Evolutionary conservation across 805 yeast species (phyloP).

Genomic region (Wickerhamiella nectarea): DNA sequence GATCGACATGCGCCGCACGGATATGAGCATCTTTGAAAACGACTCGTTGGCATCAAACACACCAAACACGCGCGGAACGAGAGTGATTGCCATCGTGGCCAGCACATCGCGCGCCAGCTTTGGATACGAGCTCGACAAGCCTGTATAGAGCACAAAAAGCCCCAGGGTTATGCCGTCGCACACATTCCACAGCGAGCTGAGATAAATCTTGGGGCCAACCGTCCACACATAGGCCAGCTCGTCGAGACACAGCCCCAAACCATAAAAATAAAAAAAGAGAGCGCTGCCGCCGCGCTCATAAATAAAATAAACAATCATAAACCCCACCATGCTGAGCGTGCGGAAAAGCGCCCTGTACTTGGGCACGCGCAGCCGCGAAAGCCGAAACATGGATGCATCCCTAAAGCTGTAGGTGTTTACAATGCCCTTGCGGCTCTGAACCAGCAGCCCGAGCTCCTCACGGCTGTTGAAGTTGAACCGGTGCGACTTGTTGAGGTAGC

Average conservation of each 20-base stretch:
- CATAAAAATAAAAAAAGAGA: slow-evolving; percentile 32
- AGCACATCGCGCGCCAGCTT: slow-evolving; percentile 21
- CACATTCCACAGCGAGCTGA: slow-evolving; percentile 40
- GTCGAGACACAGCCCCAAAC: slow-evolving; percentile 36
- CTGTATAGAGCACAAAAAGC: slow-evolving; percentile 27
- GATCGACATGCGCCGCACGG: slow-evolving; percentile 38
- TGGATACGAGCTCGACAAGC: not conserved
- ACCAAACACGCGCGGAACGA: slow-evolving; percentile 38
- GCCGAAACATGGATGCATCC: slow-evolving; percentile 26
- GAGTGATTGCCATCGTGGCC: slow-evolving; percentile 32
- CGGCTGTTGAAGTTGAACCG: slow-evolving; percentile 18
- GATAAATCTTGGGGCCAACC: slow-evolving; percentile 35
- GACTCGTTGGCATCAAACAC: slow-evolving; percentile 39
- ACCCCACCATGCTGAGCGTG: slow-evolving; percentile 22
- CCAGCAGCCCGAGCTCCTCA: slow-evolving; percentile 21
- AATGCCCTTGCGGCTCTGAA: slow-evolving; percentile 24
- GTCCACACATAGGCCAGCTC: slow-evolving; percentile 32
- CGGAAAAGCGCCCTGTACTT: slow-evolving; percentile 27
- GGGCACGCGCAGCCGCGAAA: slow-evolving; percentile 29
- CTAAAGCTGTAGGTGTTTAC: slow-evolving; percentile 25
- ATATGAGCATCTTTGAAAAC: slow-evolving; percentile 37
- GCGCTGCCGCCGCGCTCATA: slow-evolving; percentile 17
- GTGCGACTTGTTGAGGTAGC: slow-evolving; percentile 27
- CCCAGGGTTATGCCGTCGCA: slow-evolving; percentile 33
- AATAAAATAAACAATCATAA: slow-evolving; percentile 23